Conservation (phyloP, 1,284 basidiomycete species). For the Leucoagaricus sp. region DNA sequence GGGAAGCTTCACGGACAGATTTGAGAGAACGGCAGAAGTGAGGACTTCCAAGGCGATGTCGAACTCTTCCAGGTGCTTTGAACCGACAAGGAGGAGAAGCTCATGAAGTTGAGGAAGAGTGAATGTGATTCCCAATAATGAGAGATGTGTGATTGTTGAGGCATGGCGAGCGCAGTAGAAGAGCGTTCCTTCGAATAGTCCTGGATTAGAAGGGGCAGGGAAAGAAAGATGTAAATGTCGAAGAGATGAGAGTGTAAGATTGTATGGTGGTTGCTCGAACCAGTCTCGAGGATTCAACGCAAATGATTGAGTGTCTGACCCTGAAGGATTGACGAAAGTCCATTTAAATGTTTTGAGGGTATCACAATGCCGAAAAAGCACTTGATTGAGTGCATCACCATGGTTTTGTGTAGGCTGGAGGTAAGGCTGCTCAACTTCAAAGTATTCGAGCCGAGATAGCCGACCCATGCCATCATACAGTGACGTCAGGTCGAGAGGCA, state of each 20-base stretch:
- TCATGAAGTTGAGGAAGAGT: constrained; percentile 11
- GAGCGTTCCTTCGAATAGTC: constrained; percentile 6
- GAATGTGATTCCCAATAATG: constrained; percentile 5
- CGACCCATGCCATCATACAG: constrained; percentile 10
- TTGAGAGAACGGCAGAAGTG: constrained; percentile 12
- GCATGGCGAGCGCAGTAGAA: constrained; percentile 11
- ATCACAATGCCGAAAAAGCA: constrained; percentile 9
- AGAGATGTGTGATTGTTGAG: constrained; percentile 8
- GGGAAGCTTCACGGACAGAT: constrained; percentile 9
- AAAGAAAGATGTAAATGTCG: background rate
- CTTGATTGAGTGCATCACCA: constrained; percentile 6
- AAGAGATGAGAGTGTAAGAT: constrained; percentile 5
- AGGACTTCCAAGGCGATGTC: constrained; percentile 10
- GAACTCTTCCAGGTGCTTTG: background rate
- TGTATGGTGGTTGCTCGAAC: constrained; percentile 13
- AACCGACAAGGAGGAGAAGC: constrained; percentile 9
- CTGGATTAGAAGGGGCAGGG: background rate
- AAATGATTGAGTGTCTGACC: background rate
- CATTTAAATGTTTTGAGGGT: constrained; percentile 8
- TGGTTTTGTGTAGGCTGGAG: constrained; percentile 3
- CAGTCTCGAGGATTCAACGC: background rate
- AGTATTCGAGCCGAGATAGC: constrained; percentile 3
- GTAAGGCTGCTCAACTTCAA: constrained; percentile 12
- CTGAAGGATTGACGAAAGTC: constrained; percentile 3
- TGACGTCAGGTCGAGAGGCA: constrained; percentile 6